Evolutionary conservation across 352 stramenopile species (phyloP).

Genomic region (Globisporangium rhizosaccharum): DNA sequence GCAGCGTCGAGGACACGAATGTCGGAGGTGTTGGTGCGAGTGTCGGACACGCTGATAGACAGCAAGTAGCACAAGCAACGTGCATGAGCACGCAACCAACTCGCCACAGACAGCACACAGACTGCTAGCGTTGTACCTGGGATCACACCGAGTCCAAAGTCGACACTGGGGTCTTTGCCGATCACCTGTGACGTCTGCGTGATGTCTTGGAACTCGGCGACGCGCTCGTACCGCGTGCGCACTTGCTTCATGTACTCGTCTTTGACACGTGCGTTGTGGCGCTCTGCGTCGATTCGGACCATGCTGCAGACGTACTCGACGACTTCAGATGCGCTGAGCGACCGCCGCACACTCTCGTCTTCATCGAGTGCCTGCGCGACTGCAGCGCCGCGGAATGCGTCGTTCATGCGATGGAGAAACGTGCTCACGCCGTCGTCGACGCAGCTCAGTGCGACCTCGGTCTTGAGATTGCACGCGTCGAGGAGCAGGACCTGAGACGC

Average conservation of each 20-base stretch:
- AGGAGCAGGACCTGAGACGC: slow-evolving; percentile 38
- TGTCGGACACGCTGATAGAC: slow-evolving; percentile 23
- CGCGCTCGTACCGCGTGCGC: slow-evolving; percentile 51
- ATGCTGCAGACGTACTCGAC: slow-evolving; percentile 31
- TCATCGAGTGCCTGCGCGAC: slow-evolving; percentile 19
- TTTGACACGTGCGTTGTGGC: slow-evolving; percentile 36
- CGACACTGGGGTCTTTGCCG: slow-evolving; percentile 14
- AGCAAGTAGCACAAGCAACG: not conserved
- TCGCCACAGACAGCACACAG: too few relatives aligned
- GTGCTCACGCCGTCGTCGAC: slow-evolving; percentile 43
- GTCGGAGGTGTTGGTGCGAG: slow-evolving; percentile 23
- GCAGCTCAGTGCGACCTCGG: slow-evolving; percentile 29
- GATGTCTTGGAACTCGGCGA: slow-evolving; percentile 52
- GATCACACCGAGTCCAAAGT: slow-evolving; percentile 41
- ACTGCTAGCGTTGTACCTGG: slow-evolving; percentile 18
- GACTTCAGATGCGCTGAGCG: slow-evolving; percentile 29
- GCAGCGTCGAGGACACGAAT: slow-evolving; percentile 30
- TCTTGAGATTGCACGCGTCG: slow-evolving; percentile 41
- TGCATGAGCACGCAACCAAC: not conserved
- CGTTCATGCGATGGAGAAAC: slow-evolving; percentile 53
- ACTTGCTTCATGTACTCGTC: slow-evolving; percentile 48
- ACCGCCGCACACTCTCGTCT: slow-evolving; percentile 15
- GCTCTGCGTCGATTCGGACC: slow-evolving; percentile 31
- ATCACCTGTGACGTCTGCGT: slow-evolving; percentile 42
- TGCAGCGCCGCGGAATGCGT: slow-evolving; percentile 56